Conservation (phyloP, 1,284 basidiomycete species). For the Omphalotus olearius region DNA sequence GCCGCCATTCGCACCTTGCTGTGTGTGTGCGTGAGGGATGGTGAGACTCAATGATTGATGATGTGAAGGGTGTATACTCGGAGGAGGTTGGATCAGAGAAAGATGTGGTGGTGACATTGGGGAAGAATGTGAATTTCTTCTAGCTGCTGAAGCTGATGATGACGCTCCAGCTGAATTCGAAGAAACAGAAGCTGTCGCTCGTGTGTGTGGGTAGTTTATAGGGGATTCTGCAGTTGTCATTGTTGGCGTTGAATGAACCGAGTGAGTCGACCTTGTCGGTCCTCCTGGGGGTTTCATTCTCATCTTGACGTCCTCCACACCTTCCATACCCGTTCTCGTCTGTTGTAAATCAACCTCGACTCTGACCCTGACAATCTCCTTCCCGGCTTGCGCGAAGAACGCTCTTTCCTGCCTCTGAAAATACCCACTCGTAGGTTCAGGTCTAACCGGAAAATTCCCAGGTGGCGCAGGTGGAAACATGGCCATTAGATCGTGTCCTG, state of each 20-base stretch:
- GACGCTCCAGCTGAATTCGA: no score
- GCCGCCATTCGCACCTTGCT: neutral
- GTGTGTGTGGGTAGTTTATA: no score
- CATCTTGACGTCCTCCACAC: neutral
- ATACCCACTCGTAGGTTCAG: conserved; percentile 61
- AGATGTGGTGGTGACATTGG: no score
- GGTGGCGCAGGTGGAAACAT: conserved; percentile 70
- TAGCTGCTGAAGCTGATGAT: no score
- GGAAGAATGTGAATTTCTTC: no score
- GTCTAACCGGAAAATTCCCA: conserved; percentile 38
- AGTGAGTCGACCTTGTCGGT: neutral
- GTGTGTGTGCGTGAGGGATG: conserved; percentile 3
- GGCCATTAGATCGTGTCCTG: conserved; percentile 77
- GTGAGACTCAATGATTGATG: conserved; percentile 8
- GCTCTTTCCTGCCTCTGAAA: conserved; percentile 70
- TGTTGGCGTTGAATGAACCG: no score
- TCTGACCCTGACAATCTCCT: conserved; percentile 67
- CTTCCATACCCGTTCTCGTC: neutral
- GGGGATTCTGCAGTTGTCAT: no score
- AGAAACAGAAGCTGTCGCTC: no score
- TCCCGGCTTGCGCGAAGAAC: conserved; percentile 70
- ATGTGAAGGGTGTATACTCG: neutral
- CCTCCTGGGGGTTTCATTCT: neutral
- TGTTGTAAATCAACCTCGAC: conserved; percentile 53
- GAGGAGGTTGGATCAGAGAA: neutral